Evolutionary conservation across 345 rosid species (phyloP).

Genomic region (Aquilaria sinensis): DNA sequence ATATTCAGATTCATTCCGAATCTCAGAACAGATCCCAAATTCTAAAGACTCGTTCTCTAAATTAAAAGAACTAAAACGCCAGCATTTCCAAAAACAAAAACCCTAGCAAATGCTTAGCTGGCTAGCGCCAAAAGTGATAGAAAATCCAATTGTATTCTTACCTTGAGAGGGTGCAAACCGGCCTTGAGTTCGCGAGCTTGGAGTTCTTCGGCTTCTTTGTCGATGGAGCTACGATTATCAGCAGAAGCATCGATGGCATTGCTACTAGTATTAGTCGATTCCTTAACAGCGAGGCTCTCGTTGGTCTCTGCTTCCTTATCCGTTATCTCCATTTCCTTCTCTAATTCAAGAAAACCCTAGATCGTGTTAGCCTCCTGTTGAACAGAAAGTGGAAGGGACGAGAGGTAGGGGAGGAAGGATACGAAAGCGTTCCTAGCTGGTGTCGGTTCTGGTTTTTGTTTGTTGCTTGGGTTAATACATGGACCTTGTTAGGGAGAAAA

Average conservation of each 20-base stretch:
- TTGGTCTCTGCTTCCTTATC: conserved; percentile 55
- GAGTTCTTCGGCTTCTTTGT: conserved; percentile 54
- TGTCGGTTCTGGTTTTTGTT: background rate
- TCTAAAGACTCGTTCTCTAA: too few species aligned
- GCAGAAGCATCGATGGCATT: conserved; percentile 9
- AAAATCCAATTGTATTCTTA: conserved; percentile 7
- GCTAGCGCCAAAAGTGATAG: too few species aligned
- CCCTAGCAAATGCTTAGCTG: too few species aligned
- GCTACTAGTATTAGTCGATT: conserved; percentile 27
- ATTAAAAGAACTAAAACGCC: too few species aligned
- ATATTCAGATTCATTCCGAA: too few species aligned
- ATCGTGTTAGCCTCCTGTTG: background rate
- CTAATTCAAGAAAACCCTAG: conserved; percentile 28
- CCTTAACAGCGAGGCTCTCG: conserved; percentile 22
- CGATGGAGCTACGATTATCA: conserved; percentile 15
- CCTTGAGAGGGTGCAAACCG: conserved; percentile 91
- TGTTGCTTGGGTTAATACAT: too few species aligned
- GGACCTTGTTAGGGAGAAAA: too few species aligned
- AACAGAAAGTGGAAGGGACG: background rate
- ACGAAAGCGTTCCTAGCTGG: background rate
- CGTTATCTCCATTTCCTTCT: conserved; percentile 47
- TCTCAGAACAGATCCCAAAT: too few species aligned
- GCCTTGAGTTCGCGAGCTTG: conserved; percentile 74
- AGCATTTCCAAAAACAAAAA: background rate
- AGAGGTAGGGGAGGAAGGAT: background rate